Evolutionary conservation across 164 flowering plant species (phyloP), one percentile per base, ranked within the genome.

Genomic region (Nymphaea colorata): DNA sequence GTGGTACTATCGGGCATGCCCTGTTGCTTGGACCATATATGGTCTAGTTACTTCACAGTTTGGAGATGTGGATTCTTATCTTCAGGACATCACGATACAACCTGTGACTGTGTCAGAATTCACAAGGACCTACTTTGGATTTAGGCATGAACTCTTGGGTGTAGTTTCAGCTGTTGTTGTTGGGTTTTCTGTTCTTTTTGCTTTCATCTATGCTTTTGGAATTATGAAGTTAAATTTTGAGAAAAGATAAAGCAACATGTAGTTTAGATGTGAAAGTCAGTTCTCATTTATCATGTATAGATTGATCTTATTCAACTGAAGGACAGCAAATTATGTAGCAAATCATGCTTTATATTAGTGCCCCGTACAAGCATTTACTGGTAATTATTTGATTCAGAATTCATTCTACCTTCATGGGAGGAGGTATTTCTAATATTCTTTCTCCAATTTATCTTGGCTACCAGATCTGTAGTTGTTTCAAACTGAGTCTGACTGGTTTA

Each of bases 201-300:
- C 67, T 17, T 57, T 65, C 43, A 15, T 65, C 36, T 70, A 64
- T 41, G 67, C 68, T 59, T 17, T 70, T 12, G 41, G 68, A 11
- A 43, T 70, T 43, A 70, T 64, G 55, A 47, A 17, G 67, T 44
- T 70, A 41, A 70, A 70, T 55, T 70, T 70, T 66, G 67, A 70
- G 62, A 59, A 47, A 65, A 70, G 72, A 65, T 70, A 63, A 53
- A 6, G 17, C 61, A 14, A 44, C 14, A n/a, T 51, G 57, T 3
- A 8, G 57, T 51, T 7, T 4, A 10, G 14, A 51, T 25, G 36
- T 25, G 36, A 25, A 25, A 25, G 36, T 25, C 36, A 25, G 36
- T 25, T 25, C 36, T 25, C 36, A 25, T 25, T 25, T 25, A 25
- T 25, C 36, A 25, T 25, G 36, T 25, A 25, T 25, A 25, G 36